Base-by-base conservation (phyloP, 2,329 filamentous ascomycete genomes). In the Hypoxylon sp. region DNA sequence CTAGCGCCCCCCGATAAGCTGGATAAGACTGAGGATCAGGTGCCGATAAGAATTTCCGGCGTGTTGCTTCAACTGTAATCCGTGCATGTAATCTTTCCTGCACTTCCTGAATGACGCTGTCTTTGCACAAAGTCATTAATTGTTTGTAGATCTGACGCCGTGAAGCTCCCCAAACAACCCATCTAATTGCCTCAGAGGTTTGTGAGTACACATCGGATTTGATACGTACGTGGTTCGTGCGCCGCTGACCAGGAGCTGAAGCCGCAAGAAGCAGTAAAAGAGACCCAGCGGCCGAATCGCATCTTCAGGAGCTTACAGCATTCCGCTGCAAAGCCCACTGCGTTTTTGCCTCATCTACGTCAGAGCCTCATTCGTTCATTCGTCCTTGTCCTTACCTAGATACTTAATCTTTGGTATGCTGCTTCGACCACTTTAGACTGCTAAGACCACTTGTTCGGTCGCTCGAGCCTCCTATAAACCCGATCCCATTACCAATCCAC, bases 41-140 rank as follows among this genome's bases (percentile, higher is more conserved):
- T 69, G 66, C 58, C 62, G 75, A 78, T 78, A 78, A 77, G 72
- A 66, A 72, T 69, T 73, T 73, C 67, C 56, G 68, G 73, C 68
- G 58, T 55, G 48, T 69, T 69, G 54, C 60, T 66, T 62, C 66
- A 68, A 66, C 66, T 73, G 61, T 70, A 68, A 61, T 27, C 48
- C 25, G 58, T 27, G 25, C 25, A 27, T 27, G 25, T 61, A 66
- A 61, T 61, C 50, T 51, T 68, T 66, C 58, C 42, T 49, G 62
- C 20, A 8, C 17, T 20, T 44, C 40, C 22, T 56, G 22, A 42
- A 56, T 44, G 35, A 57, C 63, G 66, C 55, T 60, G 57, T n/a
- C 22, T 10, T 37, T 49, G 57, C 58, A 42, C 35, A 35, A 44
- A 53, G 49, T 60, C 54, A 61, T 64, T 57, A 58, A 58, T 59